Conservation (phyloP, 75 land plant genomes). For the Pinus tabuliformis region DNA sequence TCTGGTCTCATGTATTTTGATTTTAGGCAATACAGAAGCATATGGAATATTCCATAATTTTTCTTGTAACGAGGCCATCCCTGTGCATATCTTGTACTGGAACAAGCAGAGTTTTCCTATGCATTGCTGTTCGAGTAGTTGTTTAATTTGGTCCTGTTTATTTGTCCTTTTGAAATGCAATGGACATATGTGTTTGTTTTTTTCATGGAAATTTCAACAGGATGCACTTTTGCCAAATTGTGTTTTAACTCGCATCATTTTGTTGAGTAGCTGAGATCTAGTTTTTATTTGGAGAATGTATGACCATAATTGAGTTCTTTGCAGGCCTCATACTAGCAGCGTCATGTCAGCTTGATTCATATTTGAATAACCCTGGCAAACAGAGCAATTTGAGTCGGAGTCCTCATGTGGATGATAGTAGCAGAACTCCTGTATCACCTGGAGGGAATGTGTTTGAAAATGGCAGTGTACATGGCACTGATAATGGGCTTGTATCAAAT, state of each 20-base stretch:
- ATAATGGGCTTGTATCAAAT: conserved; percentile 12
- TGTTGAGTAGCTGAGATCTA: neutral
- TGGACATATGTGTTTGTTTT: too few relatives aligned
- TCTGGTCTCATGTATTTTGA: too few relatives aligned
- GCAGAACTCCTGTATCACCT: conserved; percentile 5
- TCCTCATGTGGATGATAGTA: neutral
- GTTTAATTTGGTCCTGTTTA: too few relatives aligned
- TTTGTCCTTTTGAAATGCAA: too few relatives aligned
- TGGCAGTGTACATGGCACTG: conserved; percentile 8
- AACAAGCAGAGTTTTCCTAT: too few relatives aligned
- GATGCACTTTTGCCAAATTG: too few relatives aligned
- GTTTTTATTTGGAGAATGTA: neutral
- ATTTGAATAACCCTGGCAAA: conserved; percentile 6
- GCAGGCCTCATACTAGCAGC: conserved; percentile 56
- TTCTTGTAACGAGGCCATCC: too few relatives aligned
- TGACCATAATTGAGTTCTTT: neutral
- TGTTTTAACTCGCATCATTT: neutral
- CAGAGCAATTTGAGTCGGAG: neutral
- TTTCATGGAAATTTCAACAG: too few relatives aligned
- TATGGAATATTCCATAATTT: too few relatives aligned
- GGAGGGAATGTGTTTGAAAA: conserved; percentile 12
- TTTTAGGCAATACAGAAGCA: too few relatives aligned
- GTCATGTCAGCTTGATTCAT: conserved; percentile 24
- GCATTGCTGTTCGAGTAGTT: too few relatives aligned
- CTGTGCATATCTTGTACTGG: too few relatives aligned